Evolutionary conservation across 1,284 basidiomycete genomes (phyloP), one percentile per base, ranked within the genome.

Genomic region (Grifola frondosa): DNA sequence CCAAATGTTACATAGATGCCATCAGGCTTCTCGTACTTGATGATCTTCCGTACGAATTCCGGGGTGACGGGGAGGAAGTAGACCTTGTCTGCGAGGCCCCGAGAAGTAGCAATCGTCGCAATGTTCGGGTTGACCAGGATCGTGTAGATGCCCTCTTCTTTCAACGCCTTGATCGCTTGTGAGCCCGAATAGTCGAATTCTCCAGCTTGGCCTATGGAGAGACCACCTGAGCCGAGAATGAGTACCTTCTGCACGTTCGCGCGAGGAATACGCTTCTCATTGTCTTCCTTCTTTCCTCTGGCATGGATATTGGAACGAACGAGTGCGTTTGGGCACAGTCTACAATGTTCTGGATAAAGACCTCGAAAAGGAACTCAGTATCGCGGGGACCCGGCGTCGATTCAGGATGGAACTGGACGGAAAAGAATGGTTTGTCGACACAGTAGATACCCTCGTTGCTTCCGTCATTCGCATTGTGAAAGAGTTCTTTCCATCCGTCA

Each of bases 351-450:
- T 88, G 80, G 60, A 99, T 83, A 77, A 99, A 99, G 31, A 97
- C 93, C 53, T 99, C 95, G 65, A 99, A 99, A 46, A 99, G 77
- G 73, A 97, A 99, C 67, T 99, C 97, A 45, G 97, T 99, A 65
- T 99, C 97, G 47, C 94, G 82, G 20, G 97, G 97, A 30, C 97
- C 97, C n/a, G 97, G 95, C 5, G 91, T 94, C 29, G 92, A 96
- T 68, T 99, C 97, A 28, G 97, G 97, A 68, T 99, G 97, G 77
- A 99, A 99, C 65, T 99, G 97, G n/a, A 99, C 96, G 30, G 93
- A 97, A 71, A 99, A 99, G 77, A 91, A 97, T 2, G 96, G 96
- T 56, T 86, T 88, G 62, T 84, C 80, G 53, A 87, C 84, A 66
- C 81, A 92, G 72, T 94, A 97, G 60, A 99, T 97, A 58, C 97